Conservation (phyloP, 192 early-diverging fungal species). For the Pilobolus umbonatus region DNA sequence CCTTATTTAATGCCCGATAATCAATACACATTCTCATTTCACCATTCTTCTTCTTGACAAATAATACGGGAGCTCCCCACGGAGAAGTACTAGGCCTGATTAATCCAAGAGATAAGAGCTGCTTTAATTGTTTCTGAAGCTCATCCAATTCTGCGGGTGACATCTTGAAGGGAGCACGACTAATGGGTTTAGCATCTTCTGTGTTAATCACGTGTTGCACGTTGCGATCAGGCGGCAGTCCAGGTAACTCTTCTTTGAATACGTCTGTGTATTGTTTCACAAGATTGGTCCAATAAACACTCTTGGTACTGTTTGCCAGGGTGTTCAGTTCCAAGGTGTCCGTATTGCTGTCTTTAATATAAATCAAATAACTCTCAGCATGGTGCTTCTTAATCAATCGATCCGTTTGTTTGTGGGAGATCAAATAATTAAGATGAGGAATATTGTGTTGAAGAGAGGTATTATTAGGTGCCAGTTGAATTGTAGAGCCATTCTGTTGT, state of each 20-base stretch:
- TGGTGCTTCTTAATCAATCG: neutral
- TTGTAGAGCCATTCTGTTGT: too few species aligned
- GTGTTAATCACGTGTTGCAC: conserved; percentile 19
- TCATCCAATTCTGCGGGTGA: conserved; percentile 9
- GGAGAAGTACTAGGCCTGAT: conserved; percentile 15
- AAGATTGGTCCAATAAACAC: neutral
- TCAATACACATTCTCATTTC: conserved; percentile 44
- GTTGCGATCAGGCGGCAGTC: conserved; percentile 20
- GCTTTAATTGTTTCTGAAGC: conserved; percentile 8
- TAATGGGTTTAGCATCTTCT: conserved; percentile 11
- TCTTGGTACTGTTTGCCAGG: neutral
- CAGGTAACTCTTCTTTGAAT: conserved; percentile 18
- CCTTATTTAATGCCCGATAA: conserved; percentile 41
- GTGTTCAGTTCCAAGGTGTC: neutral
- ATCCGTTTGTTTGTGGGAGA: neutral
- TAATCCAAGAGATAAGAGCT: neutral
- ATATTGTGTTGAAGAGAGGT: neutral
- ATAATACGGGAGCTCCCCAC: conserved; percentile 16
- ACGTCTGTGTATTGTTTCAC: conserved; percentile 15
- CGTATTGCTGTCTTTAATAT: neutral
- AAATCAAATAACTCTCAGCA: neutral
- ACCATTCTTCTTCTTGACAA: conserved; percentile 43
- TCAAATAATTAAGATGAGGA: neutral
- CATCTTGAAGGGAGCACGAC: conserved; percentile 21
- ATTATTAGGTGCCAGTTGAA: neutral